These are phyloP conservation scores for Trametes elegans DNA, from an alignment of 768 basidiomycete genomes.

Conservation along the genomic window DNA sequence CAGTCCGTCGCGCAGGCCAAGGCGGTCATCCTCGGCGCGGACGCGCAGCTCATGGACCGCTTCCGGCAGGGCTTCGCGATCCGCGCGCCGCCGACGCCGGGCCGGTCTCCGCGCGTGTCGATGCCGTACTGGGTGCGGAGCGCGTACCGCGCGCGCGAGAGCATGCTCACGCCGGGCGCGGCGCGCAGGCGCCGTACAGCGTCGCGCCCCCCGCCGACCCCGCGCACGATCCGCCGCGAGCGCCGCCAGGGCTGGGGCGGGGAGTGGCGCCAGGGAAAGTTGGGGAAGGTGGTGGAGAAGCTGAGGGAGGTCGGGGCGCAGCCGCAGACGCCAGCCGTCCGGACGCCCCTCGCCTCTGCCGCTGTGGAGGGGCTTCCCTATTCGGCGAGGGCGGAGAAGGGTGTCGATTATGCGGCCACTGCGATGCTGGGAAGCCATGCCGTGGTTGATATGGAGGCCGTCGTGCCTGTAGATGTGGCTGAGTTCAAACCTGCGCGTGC, in stretches of 20 bases:
- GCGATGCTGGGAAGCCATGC: no score
- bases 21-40: slow-evolving; percentile 17
- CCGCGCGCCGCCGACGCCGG: slow-evolving; percentile 17
- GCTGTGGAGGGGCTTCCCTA: no score
- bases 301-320: slow-evolving; percentile 17
- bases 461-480: no score
- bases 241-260: slow-evolving; percentile 30
- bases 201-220: slow-evolving; percentile 19
- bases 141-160: slow-evolving; percentile 12
- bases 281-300: slow-evolving; percentile 21
- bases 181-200: not conserved
- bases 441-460: no score
- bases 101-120: slow-evolving; percentile 1
- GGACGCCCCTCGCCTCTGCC: no score
- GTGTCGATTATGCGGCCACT: no score
- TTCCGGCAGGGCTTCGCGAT: slow-evolving; percentile 19
- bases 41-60: slow-evolving; percentile 22
- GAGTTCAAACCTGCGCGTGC: no score
- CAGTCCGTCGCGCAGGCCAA: slow-evolving; percentile 16
- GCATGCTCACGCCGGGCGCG: not conserved
- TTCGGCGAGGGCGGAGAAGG: no score
- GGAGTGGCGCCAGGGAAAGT: slow-evolving; percentile 23
- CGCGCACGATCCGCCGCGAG: slow-evolving; percentile 23
- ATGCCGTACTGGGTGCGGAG: slow-evolving; percentile 29
- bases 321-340: not conserved